These are phyloP conservation scores for Copromyces sp. DNA, from an alignment of 495 filamentous ascomycete genomes.

Conservation along the genomic window DNA sequence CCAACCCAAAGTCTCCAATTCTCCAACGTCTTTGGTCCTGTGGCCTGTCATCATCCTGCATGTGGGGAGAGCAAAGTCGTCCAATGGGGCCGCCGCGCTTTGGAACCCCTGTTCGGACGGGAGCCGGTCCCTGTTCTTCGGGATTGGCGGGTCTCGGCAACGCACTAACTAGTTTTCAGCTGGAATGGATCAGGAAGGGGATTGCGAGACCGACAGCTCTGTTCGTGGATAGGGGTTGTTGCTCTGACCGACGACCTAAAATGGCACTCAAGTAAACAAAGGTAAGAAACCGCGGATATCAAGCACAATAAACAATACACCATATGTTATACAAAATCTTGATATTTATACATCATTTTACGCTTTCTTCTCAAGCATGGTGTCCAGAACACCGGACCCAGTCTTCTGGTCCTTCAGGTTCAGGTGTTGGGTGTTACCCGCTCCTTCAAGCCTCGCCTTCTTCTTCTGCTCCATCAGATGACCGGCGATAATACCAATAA, in stretches of 20 bases:
- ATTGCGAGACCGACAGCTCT: not conserved
- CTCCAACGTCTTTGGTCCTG: not conserved
- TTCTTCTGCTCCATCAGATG: slow-evolving; percentile 21
- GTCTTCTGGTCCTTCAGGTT: not conserved
- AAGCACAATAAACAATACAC: not conserved
- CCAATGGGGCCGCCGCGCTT: not conserved
- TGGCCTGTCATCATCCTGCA: not conserved
- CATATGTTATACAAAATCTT: not conserved
- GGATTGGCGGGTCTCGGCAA: not conserved
- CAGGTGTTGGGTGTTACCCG: not conserved
- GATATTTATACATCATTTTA: not conserved
- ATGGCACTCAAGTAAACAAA: not conserved
- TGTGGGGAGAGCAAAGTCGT: not conserved
- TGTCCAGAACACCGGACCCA: not conserved
- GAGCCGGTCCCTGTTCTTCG: not conserved
- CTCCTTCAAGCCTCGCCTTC: slow-evolving; percentile 6
- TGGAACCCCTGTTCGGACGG: not conserved
- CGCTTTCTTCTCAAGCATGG: not conserved
- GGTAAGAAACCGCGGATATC: not conserved
- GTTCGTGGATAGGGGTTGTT: not conserved
- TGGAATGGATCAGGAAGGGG: not conserved
- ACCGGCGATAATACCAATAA: slow-evolving; percentile 36
- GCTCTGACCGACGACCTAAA: not conserved
- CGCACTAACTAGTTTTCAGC: not conserved
- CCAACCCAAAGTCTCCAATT: not conserved